Percentiles rank a stretch among this genome's conserved stretches.
Conservation (phyloP, 441 rosid genomes). For the Croton setiger region DNA sequence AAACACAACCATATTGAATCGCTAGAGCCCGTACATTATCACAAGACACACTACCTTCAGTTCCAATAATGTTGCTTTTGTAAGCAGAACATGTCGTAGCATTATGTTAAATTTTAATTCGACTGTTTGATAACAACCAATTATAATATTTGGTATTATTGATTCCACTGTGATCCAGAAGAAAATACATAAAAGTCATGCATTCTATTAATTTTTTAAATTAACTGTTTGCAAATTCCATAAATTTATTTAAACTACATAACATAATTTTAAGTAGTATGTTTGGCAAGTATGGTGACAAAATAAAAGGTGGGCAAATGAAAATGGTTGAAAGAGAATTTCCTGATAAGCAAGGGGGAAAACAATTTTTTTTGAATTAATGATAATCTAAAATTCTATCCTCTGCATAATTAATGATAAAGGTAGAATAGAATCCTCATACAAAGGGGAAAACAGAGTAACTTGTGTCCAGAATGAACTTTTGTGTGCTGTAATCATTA, state of each 20-base stretch:
- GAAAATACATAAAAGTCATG: neutral
- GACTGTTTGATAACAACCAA: neutral
- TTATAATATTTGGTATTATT: neutral
- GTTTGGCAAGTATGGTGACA: too few relatives aligned
- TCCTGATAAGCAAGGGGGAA: too few relatives aligned
- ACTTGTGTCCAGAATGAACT: neutral
- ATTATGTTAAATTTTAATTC: too few relatives aligned
- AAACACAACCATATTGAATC: too few relatives aligned
- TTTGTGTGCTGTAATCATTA: too few relatives aligned
- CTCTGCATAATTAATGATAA: too few relatives aligned
- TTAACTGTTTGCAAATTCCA: neutral
- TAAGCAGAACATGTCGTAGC: too few relatives aligned
- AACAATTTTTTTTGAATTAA: too few relatives aligned
- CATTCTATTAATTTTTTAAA: neutral
- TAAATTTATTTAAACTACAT: neutral
- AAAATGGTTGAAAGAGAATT: too few relatives aligned
- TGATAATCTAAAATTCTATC: too few relatives aligned
- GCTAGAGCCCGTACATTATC: neutral
- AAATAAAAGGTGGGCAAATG: too few relatives aligned
- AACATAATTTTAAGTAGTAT: neutral
- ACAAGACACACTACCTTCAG: neutral
- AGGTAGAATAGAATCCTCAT: too few relatives aligned
- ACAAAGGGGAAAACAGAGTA: neutral
- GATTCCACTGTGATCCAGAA: neutral
- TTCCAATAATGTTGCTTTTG: neutral